Conservation (phyloP, 495 filamentous ascomycete species). For the Opeltia flavorubescens region DNA sequence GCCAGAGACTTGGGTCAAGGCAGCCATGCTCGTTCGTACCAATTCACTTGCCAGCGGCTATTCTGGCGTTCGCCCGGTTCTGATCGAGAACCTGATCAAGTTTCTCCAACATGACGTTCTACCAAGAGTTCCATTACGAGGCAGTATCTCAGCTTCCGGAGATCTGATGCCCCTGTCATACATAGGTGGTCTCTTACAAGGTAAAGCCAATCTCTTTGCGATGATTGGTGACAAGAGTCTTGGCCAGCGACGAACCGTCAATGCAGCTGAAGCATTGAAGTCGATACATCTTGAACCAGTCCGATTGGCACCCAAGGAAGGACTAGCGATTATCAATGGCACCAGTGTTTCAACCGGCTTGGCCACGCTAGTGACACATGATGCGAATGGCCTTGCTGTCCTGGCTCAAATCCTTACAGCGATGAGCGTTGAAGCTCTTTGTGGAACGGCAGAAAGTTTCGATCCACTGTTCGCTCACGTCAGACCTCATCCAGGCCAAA, state of each 20-base stretch:
- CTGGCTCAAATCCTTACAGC: constrained; percentile 41
- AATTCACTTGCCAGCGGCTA: constrained; percentile 43
- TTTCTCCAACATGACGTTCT: constrained; percentile 34
- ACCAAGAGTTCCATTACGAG: constrained; percentile 43
- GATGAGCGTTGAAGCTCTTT: constrained; percentile 28
- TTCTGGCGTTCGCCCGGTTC: constrained; percentile 34
- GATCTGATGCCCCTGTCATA: constrained; percentile 49
- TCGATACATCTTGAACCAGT: constrained; percentile 28
- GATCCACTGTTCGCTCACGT: constrained; percentile 42
- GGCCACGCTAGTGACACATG: constrained; percentile 35
- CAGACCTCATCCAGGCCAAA: constrained; percentile 48
- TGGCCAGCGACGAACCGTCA: constrained; percentile 13
- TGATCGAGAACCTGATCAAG: constrained; percentile 30
- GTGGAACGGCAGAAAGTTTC: constrained; percentile 39
- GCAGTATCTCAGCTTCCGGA: constrained; percentile 54
- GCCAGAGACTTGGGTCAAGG: constrained; percentile 34
- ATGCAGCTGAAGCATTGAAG: constrained; percentile 28
- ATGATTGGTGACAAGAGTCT: constrained; percentile 13
- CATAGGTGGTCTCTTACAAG: constrained; percentile 44
- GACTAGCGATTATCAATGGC: constrained; percentile 47
- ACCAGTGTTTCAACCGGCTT: constrained; percentile 40
- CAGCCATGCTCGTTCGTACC: constrained; percentile 39
- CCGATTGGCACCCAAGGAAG: constrained; percentile 39
- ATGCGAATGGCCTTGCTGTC: constrained; percentile 38
- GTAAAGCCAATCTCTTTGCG: constrained; percentile 26